Percentiles rank a stretch among this genome's conserved stretches.
phyloP scores from a whole-genome alignment of 768 basidiomycete species.

The Leccinellum rugosiceps region DNA sequence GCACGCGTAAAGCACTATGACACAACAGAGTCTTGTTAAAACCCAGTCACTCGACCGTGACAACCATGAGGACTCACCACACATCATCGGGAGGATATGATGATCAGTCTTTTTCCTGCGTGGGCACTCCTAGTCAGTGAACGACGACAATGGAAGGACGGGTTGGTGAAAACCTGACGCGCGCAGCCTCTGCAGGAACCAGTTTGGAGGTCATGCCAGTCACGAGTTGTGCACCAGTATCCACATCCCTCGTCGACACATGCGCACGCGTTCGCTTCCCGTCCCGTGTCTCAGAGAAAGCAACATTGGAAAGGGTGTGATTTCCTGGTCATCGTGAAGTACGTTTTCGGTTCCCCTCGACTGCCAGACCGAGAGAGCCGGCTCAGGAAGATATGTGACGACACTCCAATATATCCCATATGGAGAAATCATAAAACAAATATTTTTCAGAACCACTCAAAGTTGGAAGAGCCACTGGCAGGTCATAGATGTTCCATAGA shows the following conservation, averaged over 20 bases:
- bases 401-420: too few relatives aligned
- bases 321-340: background rate
- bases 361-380: too few relatives aligned
- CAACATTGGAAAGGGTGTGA: background rate
- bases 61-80: conserved; percentile 44
- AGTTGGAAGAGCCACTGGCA: too few relatives aligned
- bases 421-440: too few relatives aligned
- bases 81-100: conserved; percentile 70
- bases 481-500: too few relatives aligned
- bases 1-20: conserved; percentile 54
- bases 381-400: too few relatives aligned
- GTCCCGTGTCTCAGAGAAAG: conserved; percentile 9
- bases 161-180: conserved; percentile 43
- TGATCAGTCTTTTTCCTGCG: conserved; percentile 58
- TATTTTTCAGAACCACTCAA: too few relatives aligned
- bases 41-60: too few relatives aligned
- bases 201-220: conserved; percentile 42
- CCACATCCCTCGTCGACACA: conserved; percentile 46
- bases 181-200: conserved; percentile 48
- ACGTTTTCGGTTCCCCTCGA: background rate
- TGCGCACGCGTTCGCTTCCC: conserved; percentile 12
- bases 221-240: conserved; percentile 59
- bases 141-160: background rate
- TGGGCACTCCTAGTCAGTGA: background rate
- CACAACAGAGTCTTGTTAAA: background rate